Evolutionary conservation across 164 flowering plant genomes (phyloP).

Genomic region (Piper betle): DNA sequence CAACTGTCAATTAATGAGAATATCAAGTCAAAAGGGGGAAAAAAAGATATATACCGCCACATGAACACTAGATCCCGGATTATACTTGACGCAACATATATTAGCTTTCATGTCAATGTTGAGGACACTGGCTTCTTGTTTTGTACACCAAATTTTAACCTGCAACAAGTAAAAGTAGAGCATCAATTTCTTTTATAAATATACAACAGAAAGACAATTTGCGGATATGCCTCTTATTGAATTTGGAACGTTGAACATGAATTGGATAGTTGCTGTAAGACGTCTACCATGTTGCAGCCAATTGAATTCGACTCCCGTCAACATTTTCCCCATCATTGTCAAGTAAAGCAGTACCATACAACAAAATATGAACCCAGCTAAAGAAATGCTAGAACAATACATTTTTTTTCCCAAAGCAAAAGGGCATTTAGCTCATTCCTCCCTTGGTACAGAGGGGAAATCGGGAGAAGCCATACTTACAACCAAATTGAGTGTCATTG

Average conservation of each 20-base stretch:
- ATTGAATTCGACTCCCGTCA: background rate
- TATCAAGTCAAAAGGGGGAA: background rate
- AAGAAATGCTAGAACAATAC: too few species aligned
- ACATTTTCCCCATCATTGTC: background rate
- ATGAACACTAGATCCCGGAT: constrained; percentile 74
- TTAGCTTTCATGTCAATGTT: constrained; percentile 98
- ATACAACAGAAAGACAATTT: too few species aligned
- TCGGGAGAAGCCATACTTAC: too few species aligned
- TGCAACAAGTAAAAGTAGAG: constrained; percentile 14
- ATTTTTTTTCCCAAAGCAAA: too few species aligned
- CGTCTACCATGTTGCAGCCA: too few species aligned
- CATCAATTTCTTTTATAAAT: background rate
- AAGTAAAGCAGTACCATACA: background rate
- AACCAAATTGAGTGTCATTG: too few species aligned
- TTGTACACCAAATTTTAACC: constrained; percentile 99
- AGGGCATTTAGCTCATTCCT: too few species aligned
- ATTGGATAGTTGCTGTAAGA: too few species aligned
- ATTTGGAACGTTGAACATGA: too few species aligned
- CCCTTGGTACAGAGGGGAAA: too few species aligned
- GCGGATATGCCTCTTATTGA: background rate
- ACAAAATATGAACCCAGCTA: too few species aligned
- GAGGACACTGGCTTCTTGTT: constrained; percentile 86
- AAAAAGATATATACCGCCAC: constrained; percentile 45
- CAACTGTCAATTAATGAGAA: background rate
- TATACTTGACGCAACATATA: constrained; percentile 92